These are phyloP conservation scores for Babesia sp. DNA, from an alignment of 169 alveolate species.

Conservation along the genomic window DNA sequence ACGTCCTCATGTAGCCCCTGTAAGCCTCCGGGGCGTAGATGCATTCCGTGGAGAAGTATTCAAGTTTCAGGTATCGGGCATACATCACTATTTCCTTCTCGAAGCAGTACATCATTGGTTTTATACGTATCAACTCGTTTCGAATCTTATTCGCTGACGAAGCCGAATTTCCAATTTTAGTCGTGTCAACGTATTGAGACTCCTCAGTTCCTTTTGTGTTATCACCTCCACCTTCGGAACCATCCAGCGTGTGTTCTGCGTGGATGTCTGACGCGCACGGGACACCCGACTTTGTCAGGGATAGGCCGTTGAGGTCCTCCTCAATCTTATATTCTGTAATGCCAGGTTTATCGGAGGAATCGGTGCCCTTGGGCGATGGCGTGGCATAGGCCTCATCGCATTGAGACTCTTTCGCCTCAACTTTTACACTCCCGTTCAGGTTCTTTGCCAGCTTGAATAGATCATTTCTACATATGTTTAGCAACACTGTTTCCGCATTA, in stretches of 20 bases:
- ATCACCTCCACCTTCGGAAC: not conserved
- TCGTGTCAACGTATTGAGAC: not conserved
- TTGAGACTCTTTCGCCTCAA: conserved; percentile 33
- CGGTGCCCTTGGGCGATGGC: not conserved
- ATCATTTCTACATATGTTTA: conserved; percentile 96
- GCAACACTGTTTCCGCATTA: conserved; percentile 94
- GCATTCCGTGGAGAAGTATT: conserved; percentile 96
- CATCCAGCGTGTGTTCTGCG: not conserved
- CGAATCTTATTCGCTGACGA: not conserved
- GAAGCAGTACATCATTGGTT: conserved; percentile 92
- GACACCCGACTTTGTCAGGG: not conserved
- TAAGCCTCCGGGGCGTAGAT: conserved; percentile 95
- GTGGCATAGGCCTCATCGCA: not conserved
- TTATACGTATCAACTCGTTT: conserved; percentile 84
- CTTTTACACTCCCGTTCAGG: conserved; percentile 73
- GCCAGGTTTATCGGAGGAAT: not conserved
- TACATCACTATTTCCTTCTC: conserved; percentile 97
- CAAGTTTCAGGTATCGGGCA: conserved; percentile 91
- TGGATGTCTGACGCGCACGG: too few relatives aligned
- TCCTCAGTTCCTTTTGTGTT: not conserved
- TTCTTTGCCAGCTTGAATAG: conserved; percentile 88
- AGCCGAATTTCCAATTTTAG: not conserved
- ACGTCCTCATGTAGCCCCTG: conserved; percentile 94
- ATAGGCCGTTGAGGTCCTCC: not conserved
- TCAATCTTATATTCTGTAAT: not conserved